A percentile compares a stretch with the other conserved stretches of the same genome.
Conservation (phyloP, 1,284 basidiomycete genomes). For the Cutaneotrichosporon arboriforme region DNA sequence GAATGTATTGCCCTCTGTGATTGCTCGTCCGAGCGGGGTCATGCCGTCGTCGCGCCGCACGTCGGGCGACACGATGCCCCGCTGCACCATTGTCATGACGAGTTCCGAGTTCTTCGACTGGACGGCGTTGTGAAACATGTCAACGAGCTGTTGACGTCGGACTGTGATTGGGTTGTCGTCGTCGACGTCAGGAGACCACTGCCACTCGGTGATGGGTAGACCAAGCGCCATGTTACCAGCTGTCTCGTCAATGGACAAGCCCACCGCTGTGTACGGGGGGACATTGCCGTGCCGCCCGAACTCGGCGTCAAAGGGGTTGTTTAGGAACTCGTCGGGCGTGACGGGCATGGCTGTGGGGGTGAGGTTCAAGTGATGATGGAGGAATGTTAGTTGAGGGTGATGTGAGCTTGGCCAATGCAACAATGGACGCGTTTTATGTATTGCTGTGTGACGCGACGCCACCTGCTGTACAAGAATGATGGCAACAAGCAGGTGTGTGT, state of each 20-base stretch:
- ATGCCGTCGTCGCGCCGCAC: neutral
- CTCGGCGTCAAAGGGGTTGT: neutral
- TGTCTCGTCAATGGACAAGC: neutral
- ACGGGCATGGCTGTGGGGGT: neutral
- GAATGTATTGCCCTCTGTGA: neutral
- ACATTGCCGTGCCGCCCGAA: neutral
- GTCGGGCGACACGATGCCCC: slow-evolving; percentile 11
- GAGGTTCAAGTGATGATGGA: too few relatives aligned
- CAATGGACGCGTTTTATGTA: too few relatives aligned
- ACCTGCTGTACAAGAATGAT: too few relatives aligned
- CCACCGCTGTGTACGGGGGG: neutral
- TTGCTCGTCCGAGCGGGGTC: slow-evolving; percentile 6
- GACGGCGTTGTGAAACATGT: neutral
- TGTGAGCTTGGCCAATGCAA: too few relatives aligned
- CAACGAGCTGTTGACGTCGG: neutral
- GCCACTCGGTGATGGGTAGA: neutral
- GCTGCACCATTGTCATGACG: slow-evolving; percentile 1
- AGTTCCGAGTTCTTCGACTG: neutral
- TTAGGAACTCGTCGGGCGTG: slow-evolving; percentile 1
- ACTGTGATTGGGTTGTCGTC: too few relatives aligned
- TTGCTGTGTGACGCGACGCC: too few relatives aligned
- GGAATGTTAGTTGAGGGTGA: too few relatives aligned
- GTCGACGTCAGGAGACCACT: neutral
- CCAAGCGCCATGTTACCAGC: neutral
- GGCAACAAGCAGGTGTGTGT: too few relatives aligned